phyloP scores from a whole-genome alignment of 495 filamentous ascomycete genomes.

The Daldinia childiae region DNA sequence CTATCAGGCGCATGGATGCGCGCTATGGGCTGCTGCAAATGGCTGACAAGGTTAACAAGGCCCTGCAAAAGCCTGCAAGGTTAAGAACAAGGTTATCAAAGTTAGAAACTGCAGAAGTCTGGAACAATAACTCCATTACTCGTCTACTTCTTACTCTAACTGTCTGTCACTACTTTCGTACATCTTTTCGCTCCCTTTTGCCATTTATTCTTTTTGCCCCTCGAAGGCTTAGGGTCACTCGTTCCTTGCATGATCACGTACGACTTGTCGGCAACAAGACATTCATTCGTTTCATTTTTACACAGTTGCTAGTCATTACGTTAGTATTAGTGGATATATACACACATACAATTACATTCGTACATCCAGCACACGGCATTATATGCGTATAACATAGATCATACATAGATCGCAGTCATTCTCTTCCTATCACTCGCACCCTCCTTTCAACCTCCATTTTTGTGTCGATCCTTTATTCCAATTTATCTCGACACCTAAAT shows the following conservation, averaged over 20 bases:
- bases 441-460: constrained; percentile 13
- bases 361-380: neutral
- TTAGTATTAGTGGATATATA: constrained; percentile 5
- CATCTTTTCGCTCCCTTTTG: constrained; percentile 10
- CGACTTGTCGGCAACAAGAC: constrained; percentile 21
- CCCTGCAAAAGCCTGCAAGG: too few relatives aligned
- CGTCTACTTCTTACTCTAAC: neutral
- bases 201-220: constrained; percentile 20
- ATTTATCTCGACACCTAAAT: constrained; percentile 17
- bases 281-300: constrained; percentile 31
- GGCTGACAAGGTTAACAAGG: constrained; percentile 23
- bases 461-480: neutral
- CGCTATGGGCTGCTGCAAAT: neutral
- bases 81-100: neutral
- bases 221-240: constrained; percentile 24
- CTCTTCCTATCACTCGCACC: constrained; percentile 21
- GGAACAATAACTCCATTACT: neutral
- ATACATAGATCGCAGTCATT: constrained; percentile 8
- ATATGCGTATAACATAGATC: too few relatives aligned
- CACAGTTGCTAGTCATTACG: neutral
- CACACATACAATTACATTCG: constrained; percentile 1
- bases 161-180: neutral
- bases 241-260: constrained; percentile 41
- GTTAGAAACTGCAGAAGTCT: constrained; percentile 1
- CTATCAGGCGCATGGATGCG: constrained; percentile 8